Evolutionary conservation across 208 protist species (phyloP).

Genomic region (Trypanosoma rangeli): DNA sequence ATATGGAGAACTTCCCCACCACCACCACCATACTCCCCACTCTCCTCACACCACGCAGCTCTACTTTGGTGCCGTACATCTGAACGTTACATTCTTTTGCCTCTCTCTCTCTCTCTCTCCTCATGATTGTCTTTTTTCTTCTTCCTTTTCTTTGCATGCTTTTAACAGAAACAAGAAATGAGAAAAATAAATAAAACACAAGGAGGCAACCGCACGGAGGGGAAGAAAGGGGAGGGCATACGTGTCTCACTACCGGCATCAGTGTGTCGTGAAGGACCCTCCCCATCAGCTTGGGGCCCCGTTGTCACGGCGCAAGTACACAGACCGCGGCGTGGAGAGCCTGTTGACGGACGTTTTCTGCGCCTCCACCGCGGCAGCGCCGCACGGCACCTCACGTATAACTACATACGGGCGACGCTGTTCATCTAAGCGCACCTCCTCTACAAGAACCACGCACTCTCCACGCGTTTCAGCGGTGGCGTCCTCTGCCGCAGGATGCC

Average conservation of each 20-base stretch:
- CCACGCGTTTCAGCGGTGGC: neutral
- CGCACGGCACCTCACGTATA: slow-evolving; percentile 49
- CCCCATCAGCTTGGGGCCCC: neutral
- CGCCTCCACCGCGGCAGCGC: slow-evolving; percentile 40
- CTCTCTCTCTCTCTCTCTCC: too few species aligned
- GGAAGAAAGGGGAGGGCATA: slow-evolving; percentile 8
- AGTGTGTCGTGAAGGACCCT: too few species aligned
- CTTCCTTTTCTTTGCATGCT: too few species aligned
- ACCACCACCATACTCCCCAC: slow-evolving; percentile 4
- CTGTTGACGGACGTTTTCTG: slow-evolving; percentile 50
- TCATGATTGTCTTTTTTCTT: too few species aligned
- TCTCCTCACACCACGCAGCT: neutral
- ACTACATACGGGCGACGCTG: slow-evolving; percentile 68
- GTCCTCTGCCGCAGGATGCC: neutral
- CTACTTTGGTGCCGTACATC: too few species aligned
- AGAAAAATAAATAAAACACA: slow-evolving; percentile 15
- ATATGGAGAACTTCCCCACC: too few species aligned
- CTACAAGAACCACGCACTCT: slow-evolving; percentile 34
- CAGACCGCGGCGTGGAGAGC: slow-evolving; percentile 44
- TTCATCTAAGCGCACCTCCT: slow-evolving; percentile 80
- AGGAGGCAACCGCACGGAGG: neutral
- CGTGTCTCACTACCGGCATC: neutral
- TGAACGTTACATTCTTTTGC: too few species aligned
- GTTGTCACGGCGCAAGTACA: slow-evolving; percentile 36
- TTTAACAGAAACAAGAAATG: slow-evolving; percentile 5